Evolutionary conservation across 2,329 filamentous ascomycete genomes (phyloP).

Genomic region (Penicillium sp.): DNA sequence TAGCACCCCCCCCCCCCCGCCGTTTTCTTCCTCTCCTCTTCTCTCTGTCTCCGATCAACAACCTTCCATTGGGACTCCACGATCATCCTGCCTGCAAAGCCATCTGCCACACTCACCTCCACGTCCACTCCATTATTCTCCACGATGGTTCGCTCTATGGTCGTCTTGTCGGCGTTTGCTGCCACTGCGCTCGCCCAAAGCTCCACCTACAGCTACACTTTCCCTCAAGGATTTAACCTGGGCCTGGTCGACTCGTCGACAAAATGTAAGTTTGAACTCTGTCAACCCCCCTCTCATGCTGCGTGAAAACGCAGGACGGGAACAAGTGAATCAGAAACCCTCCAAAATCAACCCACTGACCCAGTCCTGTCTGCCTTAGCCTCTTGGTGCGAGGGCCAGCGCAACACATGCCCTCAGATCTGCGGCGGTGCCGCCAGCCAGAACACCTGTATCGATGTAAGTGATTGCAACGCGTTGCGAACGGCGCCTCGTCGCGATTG

Average conservation of each 20-base stretch:
- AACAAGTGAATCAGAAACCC: not conserved
- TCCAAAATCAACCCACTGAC: not conserved
- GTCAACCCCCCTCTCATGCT: no score
- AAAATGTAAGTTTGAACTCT: constrained; percentile 22
- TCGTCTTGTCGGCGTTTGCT: constrained; percentile 44
- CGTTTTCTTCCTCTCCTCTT: constrained; percentile 1
- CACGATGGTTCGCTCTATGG: constrained; percentile 46
- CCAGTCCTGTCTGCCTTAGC: constrained; percentile 23
- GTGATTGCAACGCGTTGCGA: constrained; percentile 19
- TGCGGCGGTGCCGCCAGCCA: constrained; percentile 47
- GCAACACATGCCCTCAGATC: constrained; percentile 55
- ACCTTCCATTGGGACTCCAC: not conserved
- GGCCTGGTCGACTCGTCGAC: constrained; percentile 31
- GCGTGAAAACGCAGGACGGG: no score
- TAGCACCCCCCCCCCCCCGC: not conserved
- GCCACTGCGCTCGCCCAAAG: constrained; percentile 34
- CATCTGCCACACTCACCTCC: no score
- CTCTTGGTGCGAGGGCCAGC: constrained; percentile 55
- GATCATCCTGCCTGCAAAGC: no score
- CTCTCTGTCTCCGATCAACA: not conserved
- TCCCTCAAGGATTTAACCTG: constrained; percentile 40
- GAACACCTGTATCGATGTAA: constrained; percentile 55
- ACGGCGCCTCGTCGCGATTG: no score
- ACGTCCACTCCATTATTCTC: not conserved
- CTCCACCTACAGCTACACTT: constrained; percentile 36